A percentile compares a stretch with the other conserved stretches of the same genome.
These are phyloP conservation scores for Ceratobasidium sp. DNA, from an alignment of 1,284 basidiomycete genomes.

Conservation along the genomic window DNA sequence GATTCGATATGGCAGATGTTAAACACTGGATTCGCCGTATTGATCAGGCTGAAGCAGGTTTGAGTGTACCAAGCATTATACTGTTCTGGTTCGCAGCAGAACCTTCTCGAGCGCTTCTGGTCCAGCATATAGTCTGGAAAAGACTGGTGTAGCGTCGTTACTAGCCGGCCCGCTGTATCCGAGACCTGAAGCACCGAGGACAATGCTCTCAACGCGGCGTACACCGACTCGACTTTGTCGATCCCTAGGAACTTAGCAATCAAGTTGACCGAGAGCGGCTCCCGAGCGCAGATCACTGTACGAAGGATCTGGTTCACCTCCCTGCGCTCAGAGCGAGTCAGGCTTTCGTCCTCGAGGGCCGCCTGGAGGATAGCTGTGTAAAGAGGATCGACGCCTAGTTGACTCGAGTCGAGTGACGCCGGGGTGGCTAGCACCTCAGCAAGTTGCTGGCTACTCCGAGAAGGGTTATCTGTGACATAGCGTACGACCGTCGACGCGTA, in stretches of 20 bases:
- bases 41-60: background rate
- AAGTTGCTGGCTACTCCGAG: background rate
- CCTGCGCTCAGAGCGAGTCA: background rate
- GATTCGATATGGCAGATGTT: too few species aligned
- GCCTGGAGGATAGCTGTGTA: constrained; percentile 5
- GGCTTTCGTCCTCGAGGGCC: background rate
- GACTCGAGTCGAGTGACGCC: background rate
- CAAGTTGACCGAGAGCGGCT: constrained; percentile 1
- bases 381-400: constrained; percentile 2
- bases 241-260: background rate
- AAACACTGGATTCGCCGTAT: too few species aligned
- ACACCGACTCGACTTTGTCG: background rate
- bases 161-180: background rate
- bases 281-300: constrained; percentile 21
- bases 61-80: background rate
- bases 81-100: background rate
- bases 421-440: background rate
- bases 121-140: constrained; percentile 21
- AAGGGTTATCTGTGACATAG: background rate
- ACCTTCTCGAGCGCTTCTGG: background rate
- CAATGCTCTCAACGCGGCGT: background rate
- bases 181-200: constrained; percentile 13
- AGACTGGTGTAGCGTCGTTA: constrained; percentile 13
- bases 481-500: constrained; percentile 1
- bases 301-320: constrained; percentile 1